Conservation (phyloP, 352 stramenopile species). For the Phytophthora meadii region DNA sequence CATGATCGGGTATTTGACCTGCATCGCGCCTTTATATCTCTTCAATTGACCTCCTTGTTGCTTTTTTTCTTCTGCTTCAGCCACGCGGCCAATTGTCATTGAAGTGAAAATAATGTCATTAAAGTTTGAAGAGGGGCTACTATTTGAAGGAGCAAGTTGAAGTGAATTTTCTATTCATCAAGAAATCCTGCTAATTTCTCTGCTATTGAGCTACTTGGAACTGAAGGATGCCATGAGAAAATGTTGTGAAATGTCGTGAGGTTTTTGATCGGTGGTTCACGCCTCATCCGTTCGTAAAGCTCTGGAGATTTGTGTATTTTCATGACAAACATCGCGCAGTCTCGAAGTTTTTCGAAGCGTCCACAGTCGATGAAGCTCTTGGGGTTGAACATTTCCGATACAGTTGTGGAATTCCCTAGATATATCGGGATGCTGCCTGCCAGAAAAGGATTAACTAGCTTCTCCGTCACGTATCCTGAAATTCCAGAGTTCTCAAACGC, state of each 20-base stretch:
- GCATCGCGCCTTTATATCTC: constrained; percentile 44
- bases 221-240: constrained; percentile 57
- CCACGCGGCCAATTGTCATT: constrained; percentile 19
- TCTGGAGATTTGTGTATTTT: constrained; percentile 42
- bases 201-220: constrained; percentile 22
- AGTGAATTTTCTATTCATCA: background rate
- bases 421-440: constrained; percentile 67
- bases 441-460: constrained; percentile 68
- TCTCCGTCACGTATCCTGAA: constrained; percentile 70
- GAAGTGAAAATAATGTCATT: background rate
- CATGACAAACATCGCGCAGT: constrained; percentile 46
- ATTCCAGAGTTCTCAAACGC: constrained; percentile 66
- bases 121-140: background rate
- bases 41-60: constrained; percentile 1
- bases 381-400: constrained; percentile 51
- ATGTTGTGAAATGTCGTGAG: constrained; percentile 32
- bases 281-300: constrained; percentile 45
- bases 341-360: constrained; percentile 40
- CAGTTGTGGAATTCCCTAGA: constrained; percentile 51
- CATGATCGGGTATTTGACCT: constrained; percentile 89
- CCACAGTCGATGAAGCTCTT: constrained; percentile 66
- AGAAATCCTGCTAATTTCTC: constrained; percentile 12
- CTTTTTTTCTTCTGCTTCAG: constrained; percentile 18
- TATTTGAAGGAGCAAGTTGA: constrained; percentile 6
- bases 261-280: constrained; percentile 44